Conservation (phyloP, 2,329 filamentous ascomycete species). For the Rutstroemia sp. region DNA sequence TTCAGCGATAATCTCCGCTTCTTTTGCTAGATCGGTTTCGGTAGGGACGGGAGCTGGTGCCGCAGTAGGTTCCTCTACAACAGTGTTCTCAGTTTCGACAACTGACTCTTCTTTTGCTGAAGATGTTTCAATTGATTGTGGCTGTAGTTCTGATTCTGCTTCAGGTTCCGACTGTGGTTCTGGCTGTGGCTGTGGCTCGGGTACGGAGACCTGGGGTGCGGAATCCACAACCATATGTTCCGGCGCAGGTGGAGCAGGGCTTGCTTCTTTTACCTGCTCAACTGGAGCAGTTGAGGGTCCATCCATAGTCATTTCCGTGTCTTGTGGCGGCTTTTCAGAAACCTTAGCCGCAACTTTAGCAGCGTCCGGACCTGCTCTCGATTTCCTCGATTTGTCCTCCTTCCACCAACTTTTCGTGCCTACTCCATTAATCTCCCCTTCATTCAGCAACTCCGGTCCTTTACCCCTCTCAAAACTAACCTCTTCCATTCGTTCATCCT, state of each 20-base stretch:
- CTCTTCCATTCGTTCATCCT: not conserved
- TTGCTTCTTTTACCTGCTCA: not conserved
- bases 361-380: not conserved
- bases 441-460: not conserved
- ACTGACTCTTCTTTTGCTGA: no score
- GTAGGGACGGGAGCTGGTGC: no score
- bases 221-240: not conserved
- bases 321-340: not conserved
- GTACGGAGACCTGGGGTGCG: no score
- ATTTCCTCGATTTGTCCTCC: not conserved
- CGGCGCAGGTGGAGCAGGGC: not conserved
- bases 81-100: no score
- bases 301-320: not conserved
- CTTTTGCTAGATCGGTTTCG: no score
- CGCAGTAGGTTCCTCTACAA: no score
- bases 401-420: constrained; percentile 23
- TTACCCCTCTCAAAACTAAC: constrained; percentile 15
- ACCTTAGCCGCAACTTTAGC: not conserved
- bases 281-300: not conserved
- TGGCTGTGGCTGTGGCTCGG: no score
- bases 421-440: constrained; percentile 16
- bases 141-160: no score
- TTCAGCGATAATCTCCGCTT: no score
- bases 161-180: no score
- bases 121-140: no score